A percentile compares a stretch with the other conserved stretches of the same genome.
Conservation (phyloP, 441 rosid species). For the Viola pubescens region DNA sequence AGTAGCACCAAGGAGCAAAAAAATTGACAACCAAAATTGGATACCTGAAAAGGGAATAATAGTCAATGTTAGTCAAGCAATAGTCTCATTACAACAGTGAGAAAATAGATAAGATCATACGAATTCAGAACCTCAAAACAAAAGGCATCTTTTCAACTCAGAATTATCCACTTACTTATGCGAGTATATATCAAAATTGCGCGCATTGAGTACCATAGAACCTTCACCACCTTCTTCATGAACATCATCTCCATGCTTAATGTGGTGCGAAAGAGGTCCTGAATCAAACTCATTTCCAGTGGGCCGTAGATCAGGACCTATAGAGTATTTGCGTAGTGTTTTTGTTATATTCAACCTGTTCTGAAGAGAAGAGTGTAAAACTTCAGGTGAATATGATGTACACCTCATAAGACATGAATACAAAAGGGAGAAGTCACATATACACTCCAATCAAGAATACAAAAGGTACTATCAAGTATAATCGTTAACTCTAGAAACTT, state of each 20-base stretch:
- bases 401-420: not conserved
- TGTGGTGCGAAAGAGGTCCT: conserved; percentile 40
- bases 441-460: not conserved
- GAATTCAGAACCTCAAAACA: conserved; percentile 6
- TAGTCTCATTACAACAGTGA: conserved; percentile 2
- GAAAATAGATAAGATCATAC: conserved; percentile 1
- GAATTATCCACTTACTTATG: conserved; percentile 62
- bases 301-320: conserved; percentile 67
- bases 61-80: not conserved
- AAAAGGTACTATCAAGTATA: too few relatives aligned
- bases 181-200: conserved; percentile 58
- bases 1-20: conserved; percentile 97
- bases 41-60: conserved; percentile 47
- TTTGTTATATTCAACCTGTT: conserved; percentile 97
- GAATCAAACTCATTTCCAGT: conserved; percentile 84
- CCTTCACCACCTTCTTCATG: conserved; percentile 65
- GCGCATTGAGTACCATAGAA: conserved; percentile 41
- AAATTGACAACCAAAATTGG: conserved; percentile 88
- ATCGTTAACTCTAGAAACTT: not conserved
- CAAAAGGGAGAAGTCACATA: not conserved
- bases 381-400: conserved; percentile 5
- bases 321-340: conserved; percentile 85
- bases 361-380: conserved; percentile 42
- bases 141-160: conserved; percentile 6
- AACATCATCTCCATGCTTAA: conserved; percentile 85